phyloP scores from a whole-genome alignment of 768 basidiomycete genomes.

The Hericium erinaceus region DNA sequence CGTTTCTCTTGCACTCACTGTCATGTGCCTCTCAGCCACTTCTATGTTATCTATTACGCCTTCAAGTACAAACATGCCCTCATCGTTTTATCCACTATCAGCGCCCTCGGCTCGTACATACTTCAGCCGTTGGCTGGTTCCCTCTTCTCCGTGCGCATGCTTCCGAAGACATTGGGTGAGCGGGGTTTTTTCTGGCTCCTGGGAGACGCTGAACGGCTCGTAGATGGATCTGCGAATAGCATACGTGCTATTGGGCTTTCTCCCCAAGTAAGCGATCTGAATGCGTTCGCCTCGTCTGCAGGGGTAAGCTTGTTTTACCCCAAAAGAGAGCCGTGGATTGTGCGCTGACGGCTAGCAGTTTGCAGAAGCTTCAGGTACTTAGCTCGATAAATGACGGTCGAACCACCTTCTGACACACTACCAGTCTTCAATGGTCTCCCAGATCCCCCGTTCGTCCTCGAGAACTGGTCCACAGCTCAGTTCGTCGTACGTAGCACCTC shows the following conservation, averaged over 20 bases:
- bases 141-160: constrained; percentile 21
- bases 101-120: constrained; percentile 33
- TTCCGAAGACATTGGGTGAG: constrained; percentile 25
- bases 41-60: constrained; percentile 23
- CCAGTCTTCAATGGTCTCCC: constrained; percentile 32
- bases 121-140: constrained; percentile 51
- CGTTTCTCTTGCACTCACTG: background rate
- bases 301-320: constrained; percentile 20
- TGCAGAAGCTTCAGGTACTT: constrained; percentile 11
- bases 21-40: background rate
- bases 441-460: constrained; percentile 50
- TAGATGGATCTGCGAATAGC: constrained; percentile 8
- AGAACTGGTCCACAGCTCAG: constrained; percentile 43
- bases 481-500: constrained; percentile 32
- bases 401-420: constrained; percentile 29
- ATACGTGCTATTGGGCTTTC: constrained; percentile 7
- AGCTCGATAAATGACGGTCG: background rate
- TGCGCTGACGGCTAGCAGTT: constrained; percentile 1
- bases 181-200: background rate
- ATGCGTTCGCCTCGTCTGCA: constrained; percentile 9
- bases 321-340: background rate
- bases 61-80: constrained; percentile 44
- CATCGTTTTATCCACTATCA: constrained; percentile 42
- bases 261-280: constrained; percentile 2
- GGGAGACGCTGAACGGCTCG: background rate